Evolutionary conservation across 495 filamentous ascomycete species (phyloP), one percentile per base, ranked within the genome.

Genomic region (Mytilinidion resinicola): DNA sequence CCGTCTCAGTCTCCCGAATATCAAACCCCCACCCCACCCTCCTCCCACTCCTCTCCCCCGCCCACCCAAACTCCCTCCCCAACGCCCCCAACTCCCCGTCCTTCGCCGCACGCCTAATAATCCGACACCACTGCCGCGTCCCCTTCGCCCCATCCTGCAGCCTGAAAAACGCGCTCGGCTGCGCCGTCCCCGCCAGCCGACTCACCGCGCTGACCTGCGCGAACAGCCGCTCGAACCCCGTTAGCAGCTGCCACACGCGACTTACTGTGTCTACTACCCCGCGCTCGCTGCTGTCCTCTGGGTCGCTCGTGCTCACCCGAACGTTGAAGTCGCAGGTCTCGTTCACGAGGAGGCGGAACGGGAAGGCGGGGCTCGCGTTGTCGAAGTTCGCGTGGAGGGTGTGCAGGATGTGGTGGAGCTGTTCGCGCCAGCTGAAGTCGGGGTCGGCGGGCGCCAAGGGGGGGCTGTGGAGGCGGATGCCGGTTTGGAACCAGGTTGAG

Each of bases 51-150:
- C 6, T 37, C 1, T 35, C 33, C 2, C 33, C 21, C 3, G 17
- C 20, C 3, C 41, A 43, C 8, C 48, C 9, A 7, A 63, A 14
- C 34, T 63, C 60, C 19, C 55, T 20, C 55, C 59, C 60, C 9
- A 48, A 55, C 9, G 41, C 60, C 20, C 42, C 17, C 0, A 59
- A 20, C 9, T 37, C 19, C 25, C 25, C 25, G 25, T 30, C 25
- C 25, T 2, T 6, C 6, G 25, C 25, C 6, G 25, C 25, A 30
- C 15, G 51, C 0, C 19, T 51, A 15, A 1, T 43, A 10, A 17
- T 52, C 55, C 19, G 6, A 34, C 11, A 54, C 51, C n/a, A 37
- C 19, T 10, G 30, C 34, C 11, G 15, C 9, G 25, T 47, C 57
- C 51, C 51, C 54, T 1, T 36, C 41, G 19, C 20, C 3, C 25